Percentiles rank a stretch among this genome's conserved stretches.
Evolutionary conservation across 352 stramenopile species (phyloP).

Genomic region (Phytophthora foliorum): DNA sequence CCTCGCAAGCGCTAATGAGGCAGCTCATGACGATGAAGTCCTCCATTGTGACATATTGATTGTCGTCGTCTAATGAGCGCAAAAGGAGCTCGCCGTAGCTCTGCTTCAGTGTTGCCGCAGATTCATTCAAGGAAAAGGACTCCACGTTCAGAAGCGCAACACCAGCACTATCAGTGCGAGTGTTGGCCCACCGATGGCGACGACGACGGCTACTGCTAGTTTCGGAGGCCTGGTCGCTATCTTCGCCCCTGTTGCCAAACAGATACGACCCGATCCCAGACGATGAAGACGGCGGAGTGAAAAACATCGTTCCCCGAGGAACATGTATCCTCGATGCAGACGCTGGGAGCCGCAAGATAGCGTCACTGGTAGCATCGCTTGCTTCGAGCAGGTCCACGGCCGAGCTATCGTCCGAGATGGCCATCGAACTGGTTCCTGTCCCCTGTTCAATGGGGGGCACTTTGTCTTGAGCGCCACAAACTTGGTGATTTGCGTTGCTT

Average conservation of each 20-base stretch:
- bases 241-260: conserved; percentile 14
- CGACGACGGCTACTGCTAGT: conserved; percentile 3
- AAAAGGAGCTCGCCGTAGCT: conserved; percentile 63
- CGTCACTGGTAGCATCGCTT: conserved; percentile 22
- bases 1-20: conserved; percentile 61
- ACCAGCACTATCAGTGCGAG: conserved; percentile 29
- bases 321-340: conserved; percentile 2
- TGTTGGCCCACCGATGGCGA: conserved; percentile 22
- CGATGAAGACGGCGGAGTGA: conserved; percentile 31
- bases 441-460: conserved; percentile 2
- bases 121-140: conserved; percentile 65
- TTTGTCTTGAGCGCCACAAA: neutral
- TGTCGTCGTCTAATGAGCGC: conserved; percentile 29
- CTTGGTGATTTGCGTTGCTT: conserved; percentile 11
- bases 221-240: neutral
- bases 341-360: conserved; percentile 11
- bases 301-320: conserved; percentile 24
- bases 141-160: conserved; percentile 62
- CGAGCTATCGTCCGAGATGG: conserved; percentile 34
- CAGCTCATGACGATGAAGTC: conserved; percentile 80
- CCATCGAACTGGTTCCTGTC: conserved; percentile 29
- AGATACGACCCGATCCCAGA: conserved; percentile 30
- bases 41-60: conserved; percentile 56
- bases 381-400: conserved; percentile 30
- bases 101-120: conserved; percentile 51